phyloP scores from a whole-genome alignment of 73 alveolate species.

The Tetrahymena thermophila region DNA sequence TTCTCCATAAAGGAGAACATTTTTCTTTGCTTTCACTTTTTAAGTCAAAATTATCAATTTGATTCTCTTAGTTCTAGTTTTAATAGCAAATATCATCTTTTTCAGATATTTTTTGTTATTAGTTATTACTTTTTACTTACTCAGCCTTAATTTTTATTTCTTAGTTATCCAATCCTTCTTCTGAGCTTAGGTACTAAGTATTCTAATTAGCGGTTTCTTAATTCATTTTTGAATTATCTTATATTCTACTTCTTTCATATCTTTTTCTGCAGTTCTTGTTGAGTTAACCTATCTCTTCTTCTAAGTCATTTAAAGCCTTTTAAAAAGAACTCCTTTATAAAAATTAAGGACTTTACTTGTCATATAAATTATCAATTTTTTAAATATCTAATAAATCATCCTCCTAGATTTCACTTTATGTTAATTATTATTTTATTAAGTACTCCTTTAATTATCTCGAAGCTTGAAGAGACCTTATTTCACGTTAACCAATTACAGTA shows the following conservation, averaged over 20 bases:
- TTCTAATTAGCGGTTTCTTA: background rate
- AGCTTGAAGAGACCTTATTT: background rate
- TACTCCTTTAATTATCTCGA: background rate
- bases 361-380: background rate
- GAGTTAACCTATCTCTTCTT: background rate
- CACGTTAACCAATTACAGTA: background rate
- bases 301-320: background rate
- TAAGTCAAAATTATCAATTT: background rate
- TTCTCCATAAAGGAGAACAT: background rate
- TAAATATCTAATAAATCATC: background rate
- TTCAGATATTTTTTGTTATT: background rate
- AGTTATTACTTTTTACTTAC: background rate
- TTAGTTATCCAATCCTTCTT: background rate
- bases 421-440: background rate
- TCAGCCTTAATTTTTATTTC: background rate
- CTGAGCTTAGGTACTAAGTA: background rate
- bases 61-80: background rate
- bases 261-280: background rate
- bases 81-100: background rate
- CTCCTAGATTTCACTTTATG: background rate
- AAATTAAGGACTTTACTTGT: background rate
- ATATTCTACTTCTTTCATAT: background rate
- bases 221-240: background rate
- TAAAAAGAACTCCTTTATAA: background rate
- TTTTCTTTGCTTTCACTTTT: background rate